Evolutionary conservation across 306 rosid species (phyloP).

Genomic region (Senna tora): DNA sequence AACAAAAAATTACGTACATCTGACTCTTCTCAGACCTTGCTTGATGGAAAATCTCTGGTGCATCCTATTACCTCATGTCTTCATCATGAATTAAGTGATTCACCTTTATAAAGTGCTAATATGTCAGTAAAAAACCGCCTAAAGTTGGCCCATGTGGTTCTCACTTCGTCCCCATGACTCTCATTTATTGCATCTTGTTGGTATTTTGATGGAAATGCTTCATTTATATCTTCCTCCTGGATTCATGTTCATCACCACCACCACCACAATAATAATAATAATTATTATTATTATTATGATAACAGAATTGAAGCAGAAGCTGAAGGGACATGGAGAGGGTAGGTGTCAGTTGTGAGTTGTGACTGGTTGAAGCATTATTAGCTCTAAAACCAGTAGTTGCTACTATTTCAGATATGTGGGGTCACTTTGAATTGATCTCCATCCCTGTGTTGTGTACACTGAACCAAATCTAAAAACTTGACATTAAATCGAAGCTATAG

Average conservation of each 20-base stretch:
- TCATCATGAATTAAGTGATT: not conserved
- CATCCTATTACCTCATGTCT: not conserved
- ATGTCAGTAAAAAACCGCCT: not conserved
- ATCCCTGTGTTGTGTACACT: not conserved
- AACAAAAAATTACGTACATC: too few relatives aligned
- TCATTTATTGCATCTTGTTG: conserved; percentile 6
- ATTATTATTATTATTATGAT: too few relatives aligned
- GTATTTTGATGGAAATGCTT: not conserved
- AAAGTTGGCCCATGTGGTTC: not conserved
- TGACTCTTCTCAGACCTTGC: too few relatives aligned
- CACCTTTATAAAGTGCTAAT: not conserved
- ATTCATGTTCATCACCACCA: not conserved
- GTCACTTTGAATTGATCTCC: not conserved
- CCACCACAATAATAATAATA: not conserved
- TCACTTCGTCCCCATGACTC: not conserved
- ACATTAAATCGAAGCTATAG: too few relatives aligned
- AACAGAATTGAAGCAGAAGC: not conserved
- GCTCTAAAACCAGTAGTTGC: not conserved
- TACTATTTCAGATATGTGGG: not conserved
- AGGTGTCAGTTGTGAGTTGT: not conserved
- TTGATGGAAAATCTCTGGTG: too few relatives aligned
- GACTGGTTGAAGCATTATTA: not conserved
- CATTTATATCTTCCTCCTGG: not conserved
- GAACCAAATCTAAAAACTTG: not conserved
- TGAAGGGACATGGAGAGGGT: not conserved